Conservation (phyloP, 2,329 filamentous ascomycete genomes). For the Geosmithia flava region DNA sequence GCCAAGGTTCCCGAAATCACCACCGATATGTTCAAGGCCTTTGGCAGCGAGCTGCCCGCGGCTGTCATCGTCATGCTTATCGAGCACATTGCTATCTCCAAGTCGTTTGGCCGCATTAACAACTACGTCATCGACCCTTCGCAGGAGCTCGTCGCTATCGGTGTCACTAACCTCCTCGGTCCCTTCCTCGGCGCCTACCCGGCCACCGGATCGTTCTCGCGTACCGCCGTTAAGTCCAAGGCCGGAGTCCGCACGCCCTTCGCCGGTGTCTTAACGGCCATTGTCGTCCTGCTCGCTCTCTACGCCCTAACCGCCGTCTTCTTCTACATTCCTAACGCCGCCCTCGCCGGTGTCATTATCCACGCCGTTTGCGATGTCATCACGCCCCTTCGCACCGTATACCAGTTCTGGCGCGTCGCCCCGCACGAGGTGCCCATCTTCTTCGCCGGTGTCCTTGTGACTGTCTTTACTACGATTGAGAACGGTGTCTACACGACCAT, state of each 20-base stretch:
- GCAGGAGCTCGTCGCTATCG: constrained; percentile 68
- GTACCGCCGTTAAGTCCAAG: constrained; percentile 91
- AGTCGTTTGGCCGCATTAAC: constrained; percentile 70
- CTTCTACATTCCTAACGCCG: constrained; percentile 73
- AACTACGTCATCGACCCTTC: constrained; percentile 73
- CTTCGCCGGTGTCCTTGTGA: constrained; percentile 73
- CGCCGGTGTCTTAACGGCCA: constrained; percentile 71
- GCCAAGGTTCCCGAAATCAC: constrained; percentile 55
- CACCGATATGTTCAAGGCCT: constrained; percentile 44
- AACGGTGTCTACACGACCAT: constrained; percentile 80
- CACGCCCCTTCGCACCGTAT: constrained; percentile 69
- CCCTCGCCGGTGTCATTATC: constrained; percentile 74
- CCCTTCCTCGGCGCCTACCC: constrained; percentile 76
- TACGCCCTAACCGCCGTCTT: constrained; percentile 77
- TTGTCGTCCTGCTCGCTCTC: constrained; percentile 72
- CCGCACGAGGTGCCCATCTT: constrained; percentile 77
- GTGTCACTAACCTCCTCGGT: constrained; percentile 61
- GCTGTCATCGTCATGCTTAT: constrained; percentile 69
- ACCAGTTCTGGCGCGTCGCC: constrained; percentile 80
- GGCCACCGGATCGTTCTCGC: constrained; percentile 80
- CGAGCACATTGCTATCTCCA: constrained; percentile 73
- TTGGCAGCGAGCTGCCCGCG: constrained; percentile 55
- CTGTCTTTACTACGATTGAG: constrained; percentile 71
- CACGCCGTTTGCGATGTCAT: constrained; percentile 82
- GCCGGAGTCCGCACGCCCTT: constrained; percentile 80